A percentile compares a stretch with the other conserved stretches of the same genome.
Evolutionary conservation across 2,329 filamentous ascomycete genomes (phyloP).

Genomic region (Lasiodiplodia gonubiensis): DNA sequence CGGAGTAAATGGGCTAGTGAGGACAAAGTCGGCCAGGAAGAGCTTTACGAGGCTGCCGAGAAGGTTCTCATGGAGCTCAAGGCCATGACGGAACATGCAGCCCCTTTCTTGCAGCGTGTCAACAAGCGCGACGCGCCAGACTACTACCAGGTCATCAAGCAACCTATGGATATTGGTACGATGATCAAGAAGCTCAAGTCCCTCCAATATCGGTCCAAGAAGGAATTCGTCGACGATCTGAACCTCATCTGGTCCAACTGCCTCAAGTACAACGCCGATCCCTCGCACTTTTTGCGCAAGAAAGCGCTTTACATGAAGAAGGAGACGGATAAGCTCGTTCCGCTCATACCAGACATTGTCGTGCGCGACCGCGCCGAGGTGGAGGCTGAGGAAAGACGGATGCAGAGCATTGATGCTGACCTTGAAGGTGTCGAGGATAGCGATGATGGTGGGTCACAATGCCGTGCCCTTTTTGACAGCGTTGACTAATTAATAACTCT

Average conservation of each 20-base stretch:
- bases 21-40: conserved; percentile 95
- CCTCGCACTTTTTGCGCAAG: conserved; percentile 83
- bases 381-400: conserved; percentile 72
- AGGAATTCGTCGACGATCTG: conserved; percentile 91
- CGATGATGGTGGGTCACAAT: conserved; percentile 67
- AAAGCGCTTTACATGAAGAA: conserved; percentile 97
- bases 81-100: conserved; percentile 95
- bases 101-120: conserved; percentile 91
- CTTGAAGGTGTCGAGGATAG: conserved; percentile 69
- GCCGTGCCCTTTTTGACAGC: neutral
- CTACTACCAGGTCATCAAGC: conserved; percentile 92
- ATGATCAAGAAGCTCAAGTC: conserved; percentile 98
- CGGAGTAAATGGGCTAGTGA: conserved; percentile 99
- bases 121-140: conserved; percentile 97
- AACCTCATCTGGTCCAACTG: conserved; percentile 98
- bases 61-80: conserved; percentile 97
- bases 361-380: conserved; percentile 93
- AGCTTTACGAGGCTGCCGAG: conserved; percentile 94
- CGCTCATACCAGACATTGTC: conserved; percentile 89
- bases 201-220: conserved; percentile 67
- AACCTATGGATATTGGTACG: conserved; percentile 94
- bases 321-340: conserved; percentile 95
- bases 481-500: neutral
- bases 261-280: conserved; percentile 90
- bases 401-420: conserved; percentile 73